Base-by-base conservation (phyloP, 2,329 filamentous ascomycete species). In the Tolypocladium cylindrosporum region DNA sequence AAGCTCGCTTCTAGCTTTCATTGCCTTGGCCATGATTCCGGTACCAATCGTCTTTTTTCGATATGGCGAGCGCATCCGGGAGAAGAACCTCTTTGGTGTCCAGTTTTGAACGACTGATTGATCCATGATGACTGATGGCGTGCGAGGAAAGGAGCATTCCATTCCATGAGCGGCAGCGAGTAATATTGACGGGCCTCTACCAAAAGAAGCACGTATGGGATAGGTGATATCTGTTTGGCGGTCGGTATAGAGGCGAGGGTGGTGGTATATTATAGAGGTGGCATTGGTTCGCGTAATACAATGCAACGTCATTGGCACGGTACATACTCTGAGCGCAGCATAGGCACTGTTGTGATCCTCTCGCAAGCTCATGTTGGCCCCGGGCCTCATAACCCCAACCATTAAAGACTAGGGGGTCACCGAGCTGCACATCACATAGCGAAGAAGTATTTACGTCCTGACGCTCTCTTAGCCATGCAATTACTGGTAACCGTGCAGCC, bases 1-100 rank as follows among this genome's bases (percentile, higher is more conserved):
- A 8, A 75, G 72, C 60, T 72, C 68, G 11, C 62, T 77, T 1
- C 63, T 77, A 7, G 75, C 61, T 2, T 77, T 76, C 59, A 65
- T 77, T 52, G 63, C 72, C 1, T 59, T 76, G 6, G 68, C 55
- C 0, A 65, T 75, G 54, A 63, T 73, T 7, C 75, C 74, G 7
- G 67, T 76, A 9, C 73, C 74, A 0, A 54, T 74, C 3, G 24
- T 73, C 0, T 76, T 77, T 39, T 70, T 69, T 59, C 59, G 67
- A 1, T 76, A 70, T 39, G 74, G 74, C 40, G 68, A 71, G 59
- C 67, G 62, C 24, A 68, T 76, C 51, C 67, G 73, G 40, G 64
- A 67, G 55, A 66, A 64, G 62, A 69, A 70, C 55, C 63, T 69
- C 52, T 68, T 67, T 40, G 55, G 59, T 21, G 62, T 65, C 16